Evolutionary conservation across 1,284 basidiomycete genomes (phyloP).

Genomic region (Ustilago nuda): DNA sequence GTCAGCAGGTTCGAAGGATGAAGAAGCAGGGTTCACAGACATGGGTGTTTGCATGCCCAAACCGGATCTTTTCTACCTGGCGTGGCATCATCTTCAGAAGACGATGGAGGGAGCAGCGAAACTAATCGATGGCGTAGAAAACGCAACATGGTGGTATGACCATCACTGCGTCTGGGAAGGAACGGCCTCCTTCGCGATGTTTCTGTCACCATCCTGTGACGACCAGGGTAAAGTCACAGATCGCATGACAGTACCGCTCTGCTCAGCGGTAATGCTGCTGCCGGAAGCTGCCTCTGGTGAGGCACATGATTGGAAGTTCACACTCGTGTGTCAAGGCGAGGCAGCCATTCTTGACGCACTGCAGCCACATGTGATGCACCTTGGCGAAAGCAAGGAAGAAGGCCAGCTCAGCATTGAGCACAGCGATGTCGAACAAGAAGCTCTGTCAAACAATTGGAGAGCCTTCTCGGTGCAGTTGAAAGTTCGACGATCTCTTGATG

Average conservation of each 20-base stretch:
- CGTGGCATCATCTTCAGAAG: conserved; percentile 4
- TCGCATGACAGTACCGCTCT: conserved; percentile 13
- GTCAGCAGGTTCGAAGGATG: background rate
- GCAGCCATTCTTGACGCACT: background rate
- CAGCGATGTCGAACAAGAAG: background rate
- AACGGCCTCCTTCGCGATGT: conserved; percentile 16
- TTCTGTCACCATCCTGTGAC: background rate
- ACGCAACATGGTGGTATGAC: conserved; percentile 18
- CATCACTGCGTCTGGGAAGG: conserved; percentile 25
- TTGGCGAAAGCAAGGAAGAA: background rate
- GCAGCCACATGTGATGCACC: background rate
- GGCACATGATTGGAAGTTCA: conserved; percentile 12
- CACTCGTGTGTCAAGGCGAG: conserved; percentile 12
- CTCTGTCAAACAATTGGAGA: conserved; percentile 13
- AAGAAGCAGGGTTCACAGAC: conserved; percentile 40
- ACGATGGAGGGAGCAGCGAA: background rate
- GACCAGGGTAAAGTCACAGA: background rate
- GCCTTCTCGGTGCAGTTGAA: background rate
- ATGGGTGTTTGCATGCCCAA: conserved; percentile 47
- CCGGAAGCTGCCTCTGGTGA: background rate
- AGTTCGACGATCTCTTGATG: background rate
- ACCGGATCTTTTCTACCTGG: conserved; percentile 34
- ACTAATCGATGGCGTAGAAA: background rate
- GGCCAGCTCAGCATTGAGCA: background rate
- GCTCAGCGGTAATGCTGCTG: conserved; percentile 14